phyloP scores from a whole-genome alignment of 108 stramenopile species.

The Mayamaea pseudoterrestris region DNA sequence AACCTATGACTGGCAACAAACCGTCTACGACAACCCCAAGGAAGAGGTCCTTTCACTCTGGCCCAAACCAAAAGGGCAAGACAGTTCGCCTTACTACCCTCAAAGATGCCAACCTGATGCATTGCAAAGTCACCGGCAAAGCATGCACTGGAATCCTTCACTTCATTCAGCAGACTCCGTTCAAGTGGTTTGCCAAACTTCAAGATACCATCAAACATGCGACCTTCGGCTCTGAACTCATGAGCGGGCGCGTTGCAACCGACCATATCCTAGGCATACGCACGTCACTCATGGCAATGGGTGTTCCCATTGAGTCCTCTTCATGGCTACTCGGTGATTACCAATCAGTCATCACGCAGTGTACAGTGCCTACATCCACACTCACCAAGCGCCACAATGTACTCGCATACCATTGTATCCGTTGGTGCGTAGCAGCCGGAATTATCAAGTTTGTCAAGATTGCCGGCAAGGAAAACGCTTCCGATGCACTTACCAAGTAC shows the following conservation, averaged over 20 bases:
- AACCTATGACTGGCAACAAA: not conserved
- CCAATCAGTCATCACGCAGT: not conserved
- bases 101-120: constrained; percentile 3
- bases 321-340: constrained; percentile 23
- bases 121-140: constrained; percentile 5
- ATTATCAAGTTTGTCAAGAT: constrained; percentile 4
- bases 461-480: constrained; percentile 5
- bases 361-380: not conserved
- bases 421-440: constrained; percentile 3
- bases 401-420: constrained; percentile 5
- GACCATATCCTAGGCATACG: constrained; percentile 23
- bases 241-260: constrained; percentile 4
- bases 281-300: constrained; percentile 19
- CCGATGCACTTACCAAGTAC: constrained; percentile 16
- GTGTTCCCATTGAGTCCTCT: constrained; percentile 18
- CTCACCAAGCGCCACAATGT: constrained; percentile 6
- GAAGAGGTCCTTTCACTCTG: constrained; percentile 2
- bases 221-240: constrained; percentile 23
- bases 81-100: no score
- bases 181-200: constrained; percentile 19
- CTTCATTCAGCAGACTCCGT: constrained; percentile 17
- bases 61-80: no score
- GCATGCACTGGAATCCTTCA: constrained; percentile 17
- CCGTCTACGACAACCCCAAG: constrained; percentile 4
- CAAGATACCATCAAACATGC: constrained; percentile 25